Evolutionary conservation across 139 green algal species (phyloP).

Genomic region (Haematococcus sp.): DNA sequence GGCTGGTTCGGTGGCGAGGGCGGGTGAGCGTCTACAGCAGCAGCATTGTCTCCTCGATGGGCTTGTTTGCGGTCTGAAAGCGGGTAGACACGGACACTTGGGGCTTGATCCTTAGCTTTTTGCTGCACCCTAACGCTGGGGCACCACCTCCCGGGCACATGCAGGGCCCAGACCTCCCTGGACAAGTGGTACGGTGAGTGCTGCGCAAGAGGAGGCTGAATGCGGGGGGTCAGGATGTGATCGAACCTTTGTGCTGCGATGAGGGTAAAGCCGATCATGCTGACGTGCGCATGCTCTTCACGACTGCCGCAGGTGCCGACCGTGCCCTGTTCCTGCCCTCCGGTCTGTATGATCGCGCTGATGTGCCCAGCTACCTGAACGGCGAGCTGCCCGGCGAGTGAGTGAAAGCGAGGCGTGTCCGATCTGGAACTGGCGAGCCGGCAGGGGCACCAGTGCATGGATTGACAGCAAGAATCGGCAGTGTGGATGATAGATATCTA

Average conservation of each 20-base stretch:
- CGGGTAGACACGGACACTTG: not conserved
- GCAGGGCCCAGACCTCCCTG: conserved; percentile 41
- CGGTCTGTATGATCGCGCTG: conserved; percentile 76
- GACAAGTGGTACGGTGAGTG: conserved; percentile 87
- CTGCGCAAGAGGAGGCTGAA: not conserved
- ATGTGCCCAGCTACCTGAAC: conserved; percentile 87
- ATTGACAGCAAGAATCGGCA: too few relatives aligned
- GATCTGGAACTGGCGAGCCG: too few relatives aligned
- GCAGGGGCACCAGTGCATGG: too few relatives aligned
- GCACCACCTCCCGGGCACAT: not conserved
- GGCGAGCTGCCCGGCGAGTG: conserved; percentile 87
- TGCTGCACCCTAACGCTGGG: not conserved
- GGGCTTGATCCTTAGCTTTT: not conserved
- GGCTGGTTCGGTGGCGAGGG: conserved; percentile 66
- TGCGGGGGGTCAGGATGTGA: not conserved
- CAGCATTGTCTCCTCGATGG: too few relatives aligned
- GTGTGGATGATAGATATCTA: too few relatives aligned
- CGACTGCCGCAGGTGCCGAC: conserved; percentile 65
- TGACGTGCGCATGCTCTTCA: not conserved
- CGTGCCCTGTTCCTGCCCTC: conserved; percentile 82
- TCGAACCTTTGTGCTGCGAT: not conserved
- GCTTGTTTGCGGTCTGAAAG: not conserved
- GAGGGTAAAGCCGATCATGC: not conserved
- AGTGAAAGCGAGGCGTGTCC: conserved; percentile 35
- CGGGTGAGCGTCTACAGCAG: conserved; percentile 9